Base-by-base conservation (phyloP, 768 basidiomycete species). In the Pleurotus eryngii region DNA sequence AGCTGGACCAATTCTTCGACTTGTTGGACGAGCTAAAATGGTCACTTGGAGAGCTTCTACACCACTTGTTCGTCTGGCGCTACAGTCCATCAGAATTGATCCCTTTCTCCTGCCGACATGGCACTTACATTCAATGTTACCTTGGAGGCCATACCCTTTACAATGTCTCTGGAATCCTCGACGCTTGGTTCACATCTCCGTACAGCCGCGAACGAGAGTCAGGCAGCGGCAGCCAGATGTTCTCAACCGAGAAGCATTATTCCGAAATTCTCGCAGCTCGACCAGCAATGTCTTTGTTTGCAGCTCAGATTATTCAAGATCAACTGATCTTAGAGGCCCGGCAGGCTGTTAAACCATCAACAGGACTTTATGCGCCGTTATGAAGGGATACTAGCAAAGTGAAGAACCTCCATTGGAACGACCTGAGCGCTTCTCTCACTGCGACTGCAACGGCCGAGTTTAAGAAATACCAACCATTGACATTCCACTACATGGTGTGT, bases 221-320 rank as follows among this genome's bases (percentile, higher is more conserved):
- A 11, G 57, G 55, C 27, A 43, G 46, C 20, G 5, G 39, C 5
- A 35, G n/a, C 46, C 46, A 50, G 43, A 66, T 66, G 60, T 62
- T 60, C 38, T 48, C 50, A 26, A 56, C 57, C 5, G 22, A 35
- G 3, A 37, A 39, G 14, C 53, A 54, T 12, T 67, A 67, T 49
- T 56, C 17, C 4, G 57, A 64, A 3, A 63, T 72, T 18, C 59
- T 61, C 30, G 59, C 63, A 56, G 61, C 64, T 26, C 60, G 60
- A 7, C 51, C 70, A 39, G 68, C 65, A 8, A 53, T 73, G 8
- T 64, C 68, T n/a, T 68, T 68, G 8, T 70, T 68, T 59, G 71
- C 68, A 3, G 63, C 59, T 35, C 70, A 72, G 55, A 59, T 67
- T 26, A 50, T 63, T 11, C 56, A 46, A n/a, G 40, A 61, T 43